Conservation (phyloP, 2,329 filamentous ascomycete species). For the Botrytis deweyae region DNA sequence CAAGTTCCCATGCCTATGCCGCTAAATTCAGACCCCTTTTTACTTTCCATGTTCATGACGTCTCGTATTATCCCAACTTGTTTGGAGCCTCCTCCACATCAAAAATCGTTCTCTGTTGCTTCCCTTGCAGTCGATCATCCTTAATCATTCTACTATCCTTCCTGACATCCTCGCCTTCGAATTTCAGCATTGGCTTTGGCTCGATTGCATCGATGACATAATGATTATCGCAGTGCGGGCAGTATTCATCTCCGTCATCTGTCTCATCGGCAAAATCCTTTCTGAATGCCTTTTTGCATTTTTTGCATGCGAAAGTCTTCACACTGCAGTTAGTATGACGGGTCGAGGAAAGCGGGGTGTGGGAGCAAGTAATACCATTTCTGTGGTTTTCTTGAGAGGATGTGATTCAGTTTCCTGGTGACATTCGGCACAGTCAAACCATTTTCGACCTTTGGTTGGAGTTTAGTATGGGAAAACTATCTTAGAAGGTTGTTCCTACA, state of each 20-base stretch:
- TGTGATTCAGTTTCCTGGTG: conserved; percentile 81
- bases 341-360: conserved; percentile 13
- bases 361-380: conserved; percentile 62
- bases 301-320: conserved; percentile 89
- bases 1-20: conserved; percentile 27
- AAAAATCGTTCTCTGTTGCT: conserved; percentile 66
- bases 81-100: conserved; percentile 73
- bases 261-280: conserved; percentile 83
- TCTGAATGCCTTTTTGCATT: conserved; percentile 97
- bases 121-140: conserved; percentile 71
- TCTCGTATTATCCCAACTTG: conserved; percentile 62
- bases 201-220: conserved; percentile 88
- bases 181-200: conserved; percentile 76
- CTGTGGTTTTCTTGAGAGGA: conserved; percentile 69
- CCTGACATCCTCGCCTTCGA: conserved; percentile 89
- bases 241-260: conserved; percentile 97
- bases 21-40: conserved; percentile 36
- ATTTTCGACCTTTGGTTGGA: conserved; percentile 69
- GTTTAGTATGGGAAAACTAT: conserved; percentile 14
- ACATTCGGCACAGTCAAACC: conserved; percentile 98
- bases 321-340: conserved; percentile 1
- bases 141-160: conserved; percentile 88
- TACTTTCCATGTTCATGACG: neutral
- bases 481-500: conserved; percentile 57
- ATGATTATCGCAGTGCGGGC: conserved; percentile 98